phyloP scores from a whole-genome alignment of 352 stramenopile species.

The Pythium monospermum region DNA sequence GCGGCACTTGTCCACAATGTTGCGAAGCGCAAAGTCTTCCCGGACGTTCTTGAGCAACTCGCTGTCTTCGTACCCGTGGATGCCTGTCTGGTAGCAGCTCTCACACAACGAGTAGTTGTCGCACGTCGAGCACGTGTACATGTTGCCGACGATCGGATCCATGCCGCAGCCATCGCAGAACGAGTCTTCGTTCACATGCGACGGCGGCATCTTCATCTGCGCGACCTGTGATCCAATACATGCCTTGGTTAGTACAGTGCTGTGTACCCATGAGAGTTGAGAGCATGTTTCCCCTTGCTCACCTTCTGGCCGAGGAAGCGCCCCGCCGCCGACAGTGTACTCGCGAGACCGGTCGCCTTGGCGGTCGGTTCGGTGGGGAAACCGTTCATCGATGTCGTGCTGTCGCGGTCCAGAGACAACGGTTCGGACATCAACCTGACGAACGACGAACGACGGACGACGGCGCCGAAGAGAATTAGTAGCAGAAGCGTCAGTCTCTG shows the following conservation, averaged over 20 bases:
- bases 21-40: slow-evolving; percentile 77
- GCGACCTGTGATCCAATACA: slow-evolving; percentile 43
- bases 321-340: slow-evolving; percentile 62
- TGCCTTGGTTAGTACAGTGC: too few relatives aligned
- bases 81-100: slow-evolving; percentile 76
- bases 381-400: slow-evolving; percentile 68
- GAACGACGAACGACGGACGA: neutral
- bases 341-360: slow-evolving; percentile 36
- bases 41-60: slow-evolving; percentile 66
- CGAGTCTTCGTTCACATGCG: slow-evolving; percentile 82
- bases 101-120: slow-evolving; percentile 81
- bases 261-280: slow-evolving; percentile 3
- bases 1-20: slow-evolving; percentile 68
- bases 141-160: slow-evolving; percentile 84
- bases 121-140: slow-evolving; percentile 87
- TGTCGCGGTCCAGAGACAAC: slow-evolving; percentile 72
- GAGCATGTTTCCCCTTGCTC: neutral
- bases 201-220: slow-evolving; percentile 66
- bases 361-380: slow-evolving; percentile 39
- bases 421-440: slow-evolving; percentile 78
- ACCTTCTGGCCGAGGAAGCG: slow-evolving; percentile 78
- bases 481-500: too few relatives aligned
- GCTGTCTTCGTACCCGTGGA: slow-evolving; percentile 83
- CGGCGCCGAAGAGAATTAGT: too few relatives aligned
- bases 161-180: slow-evolving; percentile 89